Percentiles rank a stretch among this genome's conserved stretches.
Conservation (phyloP, 495 filamentous ascomycete species). For the Penicillium dipodomyicola region DNA sequence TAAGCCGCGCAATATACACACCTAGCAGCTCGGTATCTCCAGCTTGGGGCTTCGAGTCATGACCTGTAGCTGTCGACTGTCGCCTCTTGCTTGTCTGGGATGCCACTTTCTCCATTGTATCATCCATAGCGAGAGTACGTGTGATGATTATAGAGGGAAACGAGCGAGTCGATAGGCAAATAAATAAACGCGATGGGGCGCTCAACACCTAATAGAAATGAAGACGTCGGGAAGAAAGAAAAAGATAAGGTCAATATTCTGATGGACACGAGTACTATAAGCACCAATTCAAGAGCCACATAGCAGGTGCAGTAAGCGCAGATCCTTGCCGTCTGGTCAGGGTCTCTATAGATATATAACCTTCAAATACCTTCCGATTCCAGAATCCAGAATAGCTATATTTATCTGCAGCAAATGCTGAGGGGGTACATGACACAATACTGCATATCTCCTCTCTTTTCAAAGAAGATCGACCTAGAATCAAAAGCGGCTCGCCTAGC, state of each 20-base stretch:
- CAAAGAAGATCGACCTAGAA: not conserved
- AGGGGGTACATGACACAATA: not conserved
- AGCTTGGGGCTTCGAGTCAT: slow-evolving; percentile 14
- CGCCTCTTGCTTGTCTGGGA: slow-evolving; percentile 11
- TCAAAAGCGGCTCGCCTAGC: not conserved
- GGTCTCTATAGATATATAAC: not conserved
- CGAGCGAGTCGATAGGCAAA: not conserved
- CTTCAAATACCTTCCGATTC: not conserved
- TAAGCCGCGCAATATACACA: slow-evolving; percentile 8
- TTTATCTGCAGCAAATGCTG: not conserved
- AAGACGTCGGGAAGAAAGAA: not conserved
- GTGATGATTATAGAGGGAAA: not conserved
- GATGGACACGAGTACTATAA: not conserved
- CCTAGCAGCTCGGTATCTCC: slow-evolving; percentile 37
- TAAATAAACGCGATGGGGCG: not conserved
- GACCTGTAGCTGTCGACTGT: slow-evolving; percentile 5
- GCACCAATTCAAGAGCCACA: not conserved
- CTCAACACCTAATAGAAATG: too few species aligned
- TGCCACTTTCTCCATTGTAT: slow-evolving; percentile 17
- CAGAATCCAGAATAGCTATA: not conserved
- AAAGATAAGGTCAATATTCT: not conserved
- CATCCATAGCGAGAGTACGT: not conserved
- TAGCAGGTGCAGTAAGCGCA: not conserved
- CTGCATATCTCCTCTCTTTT: not conserved
- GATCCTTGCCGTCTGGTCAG: not conserved